These are phyloP conservation scores for Glomus cerebriforme DNA, from an alignment of 192 early-diverging fungal species.

Conservation along the genomic window DNA sequence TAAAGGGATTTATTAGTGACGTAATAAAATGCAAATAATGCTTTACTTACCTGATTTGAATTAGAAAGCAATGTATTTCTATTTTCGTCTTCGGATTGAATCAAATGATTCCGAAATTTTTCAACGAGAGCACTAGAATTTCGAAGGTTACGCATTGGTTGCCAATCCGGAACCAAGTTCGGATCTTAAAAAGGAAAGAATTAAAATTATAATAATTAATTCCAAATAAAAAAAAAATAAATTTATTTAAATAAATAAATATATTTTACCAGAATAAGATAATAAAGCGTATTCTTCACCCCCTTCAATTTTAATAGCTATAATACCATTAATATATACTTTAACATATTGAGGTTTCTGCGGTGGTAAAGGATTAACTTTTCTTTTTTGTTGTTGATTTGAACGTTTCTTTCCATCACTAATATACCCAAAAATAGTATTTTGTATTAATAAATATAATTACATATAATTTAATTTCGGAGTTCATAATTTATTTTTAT, in stretches of 20 bases:
- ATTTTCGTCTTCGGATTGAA: neutral
- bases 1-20: no score
- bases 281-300: conserved; percentile 13
- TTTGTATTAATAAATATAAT: neutral
- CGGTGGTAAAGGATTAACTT: neutral
- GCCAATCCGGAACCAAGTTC: neutral
- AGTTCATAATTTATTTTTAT: no score
- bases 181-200: neutral
- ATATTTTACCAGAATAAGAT: neutral
- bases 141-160: conserved; percentile 5
- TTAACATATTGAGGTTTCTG: neutral
- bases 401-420: neutral
- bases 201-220: neutral
- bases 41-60: neutral
- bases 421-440: neutral
- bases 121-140: neutral
- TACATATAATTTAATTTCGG: no score
- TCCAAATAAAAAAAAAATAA: neutral
- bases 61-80: no score
- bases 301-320: neutral
- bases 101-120: neutral
- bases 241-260: neutral
- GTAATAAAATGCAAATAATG: no score
- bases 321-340: neutral
- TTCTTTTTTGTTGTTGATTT: neutral